These are phyloP conservation scores for Aspergillus indologenus DNA, from an alignment of 495 filamentous ascomycete species.

Conservation along the genomic window DNA sequence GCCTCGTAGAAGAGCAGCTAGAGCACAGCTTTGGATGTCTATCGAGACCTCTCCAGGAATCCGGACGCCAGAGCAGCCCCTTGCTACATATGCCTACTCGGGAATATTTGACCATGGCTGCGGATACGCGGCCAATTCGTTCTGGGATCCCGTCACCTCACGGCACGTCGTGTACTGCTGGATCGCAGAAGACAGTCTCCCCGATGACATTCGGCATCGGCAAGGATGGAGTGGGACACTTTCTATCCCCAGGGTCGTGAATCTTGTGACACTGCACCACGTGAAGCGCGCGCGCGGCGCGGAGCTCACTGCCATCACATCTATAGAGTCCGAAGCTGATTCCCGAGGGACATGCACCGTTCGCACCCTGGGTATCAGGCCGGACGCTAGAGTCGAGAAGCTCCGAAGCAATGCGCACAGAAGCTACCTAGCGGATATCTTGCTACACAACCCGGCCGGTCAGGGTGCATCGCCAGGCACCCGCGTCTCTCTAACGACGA, in stretches of 20 bases:
- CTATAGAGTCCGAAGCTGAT: slow-evolving; percentile 26
- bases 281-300: slow-evolving; percentile 33
- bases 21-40: slow-evolving; percentile 38
- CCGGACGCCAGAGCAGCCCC: slow-evolving; percentile 5
- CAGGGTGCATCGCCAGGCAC: background rate
- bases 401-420: slow-evolving; percentile 22
- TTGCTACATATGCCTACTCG: slow-evolving; percentile 27
- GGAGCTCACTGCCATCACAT: slow-evolving; percentile 30
- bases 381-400: slow-evolving; percentile 27
- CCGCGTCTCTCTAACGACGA: slow-evolving; percentile 20
- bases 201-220: slow-evolving; percentile 30
- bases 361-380: slow-evolving; percentile 33
- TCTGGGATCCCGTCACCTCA: slow-evolving; percentile 33
- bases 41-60: slow-evolving; percentile 14
- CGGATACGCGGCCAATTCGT: slow-evolving; percentile 38
- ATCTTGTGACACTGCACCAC: slow-evolving; percentile 25
- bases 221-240: slow-evolving; percentile 43
- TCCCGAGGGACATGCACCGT: slow-evolving; percentile 26
- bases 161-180: slow-evolving; percentile 34
- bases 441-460: background rate
- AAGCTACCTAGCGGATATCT: background rate
- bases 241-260: slow-evolving; percentile 32
- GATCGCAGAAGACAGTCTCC: slow-evolving; percentile 40
- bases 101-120: slow-evolving; percentile 40
- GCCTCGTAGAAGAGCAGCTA: slow-evolving; percentile 21